These are phyloP conservation scores for Ajuga reptans DNA, from an alignment of 305 asterid species.

Conservation along the genomic window DNA sequence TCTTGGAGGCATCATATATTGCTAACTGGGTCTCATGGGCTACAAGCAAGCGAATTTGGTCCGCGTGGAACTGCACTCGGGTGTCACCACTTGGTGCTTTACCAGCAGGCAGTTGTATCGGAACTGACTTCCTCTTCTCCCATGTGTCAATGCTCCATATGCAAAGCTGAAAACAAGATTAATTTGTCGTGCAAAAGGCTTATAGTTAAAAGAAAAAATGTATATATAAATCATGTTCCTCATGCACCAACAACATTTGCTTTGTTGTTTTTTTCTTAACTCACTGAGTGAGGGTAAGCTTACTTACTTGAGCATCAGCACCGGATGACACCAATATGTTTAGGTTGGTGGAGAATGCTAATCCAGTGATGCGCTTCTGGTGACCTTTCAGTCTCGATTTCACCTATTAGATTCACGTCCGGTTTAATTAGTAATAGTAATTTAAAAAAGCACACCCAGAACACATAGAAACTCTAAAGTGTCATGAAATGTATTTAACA, in stretches of 20 bases:
- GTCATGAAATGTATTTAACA: not conserved
- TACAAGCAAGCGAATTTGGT: slow-evolving; percentile 79
- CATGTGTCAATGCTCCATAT: slow-evolving; percentile 94
- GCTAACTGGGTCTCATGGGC: slow-evolving; percentile 92
- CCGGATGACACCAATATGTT: slow-evolving; percentile 75
- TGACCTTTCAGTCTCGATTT: slow-evolving; percentile 75
- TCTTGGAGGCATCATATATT: slow-evolving; percentile 80
- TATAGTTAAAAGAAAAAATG: not conserved
- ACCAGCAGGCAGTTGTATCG: slow-evolving; percentile 81
- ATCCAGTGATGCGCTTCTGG: slow-evolving; percentile 77
- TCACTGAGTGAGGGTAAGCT: not conserved
- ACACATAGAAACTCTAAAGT: not conserved
- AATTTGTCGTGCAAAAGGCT: slow-evolving; percentile 5
- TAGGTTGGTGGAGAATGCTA: slow-evolving; percentile 68
- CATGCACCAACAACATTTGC: not conserved
- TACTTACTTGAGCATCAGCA: slow-evolving; percentile 72
- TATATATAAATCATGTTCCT: not conserved
- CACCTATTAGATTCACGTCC: slow-evolving; percentile 35
- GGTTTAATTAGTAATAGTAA: slow-evolving; percentile 8
- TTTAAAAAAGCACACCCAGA: not conserved
- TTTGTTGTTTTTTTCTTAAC: too few relatives aligned
- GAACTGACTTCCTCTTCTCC: slow-evolving; percentile 82
- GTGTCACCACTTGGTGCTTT: slow-evolving; percentile 91
- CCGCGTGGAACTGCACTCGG: slow-evolving; percentile 85
- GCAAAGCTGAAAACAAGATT: slow-evolving; percentile 53